Evolutionary conservation across 495 filamentous ascomycete genomes (phyloP).

Genomic region (Podospora fimiseda): DNA sequence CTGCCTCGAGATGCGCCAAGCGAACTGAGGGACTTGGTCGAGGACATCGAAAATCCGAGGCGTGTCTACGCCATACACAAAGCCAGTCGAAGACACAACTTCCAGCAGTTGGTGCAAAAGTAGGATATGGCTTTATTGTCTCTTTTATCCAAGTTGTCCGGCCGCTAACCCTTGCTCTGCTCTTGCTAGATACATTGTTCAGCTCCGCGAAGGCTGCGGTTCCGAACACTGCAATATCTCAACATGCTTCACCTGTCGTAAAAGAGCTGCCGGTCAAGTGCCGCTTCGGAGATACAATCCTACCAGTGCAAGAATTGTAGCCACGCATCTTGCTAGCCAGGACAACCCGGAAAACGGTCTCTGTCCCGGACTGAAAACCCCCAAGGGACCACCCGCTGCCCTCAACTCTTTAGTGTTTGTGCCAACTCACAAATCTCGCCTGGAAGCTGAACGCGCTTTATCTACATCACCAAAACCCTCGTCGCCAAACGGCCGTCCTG

Average conservation of each 20-base stretch:
- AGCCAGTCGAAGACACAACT: conserved; percentile 45
- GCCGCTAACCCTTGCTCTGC: conserved; percentile 13
- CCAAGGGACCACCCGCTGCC: conserved; percentile 34
- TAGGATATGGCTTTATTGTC: conserved; percentile 22
- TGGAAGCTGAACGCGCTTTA: conserved; percentile 13
- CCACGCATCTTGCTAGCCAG: conserved; percentile 69
- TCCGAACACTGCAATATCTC: conserved; percentile 62
- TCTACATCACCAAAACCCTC: conserved; percentile 6
- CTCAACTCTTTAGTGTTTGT: conserved; percentile 33
- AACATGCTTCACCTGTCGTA: conserved; percentile 75
- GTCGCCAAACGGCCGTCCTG: neutral
- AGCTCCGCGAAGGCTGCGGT: conserved; percentile 78
- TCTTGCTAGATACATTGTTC: conserved; percentile 65
- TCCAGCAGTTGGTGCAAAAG: conserved; percentile 51
- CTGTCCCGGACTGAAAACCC: conserved; percentile 50
- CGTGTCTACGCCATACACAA: conserved; percentile 46
- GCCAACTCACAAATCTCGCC: conserved; percentile 21
- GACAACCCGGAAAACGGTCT: conserved; percentile 70
- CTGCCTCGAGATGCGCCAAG: conserved; percentile 46
- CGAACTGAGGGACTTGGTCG: conserved; percentile 43
- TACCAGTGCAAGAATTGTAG: conserved; percentile 68
- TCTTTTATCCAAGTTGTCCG: neutral
- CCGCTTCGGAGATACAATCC: conserved; percentile 67
- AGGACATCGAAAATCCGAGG: conserved; percentile 47
- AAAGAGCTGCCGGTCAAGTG: conserved; percentile 52